Conservation (phyloP, 2,329 filamentous ascomycete genomes). For the Colletotrichum incanum region DNA sequence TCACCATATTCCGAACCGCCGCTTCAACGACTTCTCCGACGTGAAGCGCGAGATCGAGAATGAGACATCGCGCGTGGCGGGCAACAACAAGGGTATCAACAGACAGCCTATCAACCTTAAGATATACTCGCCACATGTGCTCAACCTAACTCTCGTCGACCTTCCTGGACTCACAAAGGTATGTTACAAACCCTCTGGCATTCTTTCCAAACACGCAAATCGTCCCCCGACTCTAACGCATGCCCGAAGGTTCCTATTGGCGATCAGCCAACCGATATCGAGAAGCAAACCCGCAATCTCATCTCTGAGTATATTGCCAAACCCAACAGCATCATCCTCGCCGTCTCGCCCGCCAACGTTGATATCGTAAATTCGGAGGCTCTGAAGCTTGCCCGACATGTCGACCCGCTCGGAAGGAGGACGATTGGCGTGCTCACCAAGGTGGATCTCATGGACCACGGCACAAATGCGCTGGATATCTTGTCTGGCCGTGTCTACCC, state of each 20-base stretch:
- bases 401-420: slow-evolving; percentile 92
- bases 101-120: slow-evolving; percentile 98
- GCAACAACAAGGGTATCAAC: slow-evolving; percentile 98
- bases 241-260: slow-evolving; percentile 86
- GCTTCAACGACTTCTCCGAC: slow-evolving; percentile 91
- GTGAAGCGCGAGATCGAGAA: slow-evolving; percentile 98
- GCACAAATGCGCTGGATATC: slow-evolving; percentile 97
- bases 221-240: slow-evolving; percentile 34
- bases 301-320: slow-evolving; percentile 99
- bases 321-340: slow-evolving; percentile 97
- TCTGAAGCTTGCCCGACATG: slow-evolving; percentile 95
- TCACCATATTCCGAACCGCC: slow-evolving; percentile 91
- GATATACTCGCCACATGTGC: slow-evolving; percentile 96
- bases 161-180: slow-evolving; percentile 96
- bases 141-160: slow-evolving; percentile 97
- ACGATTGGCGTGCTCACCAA: slow-evolving; percentile 98
- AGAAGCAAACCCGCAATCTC: slow-evolving; percentile 96
- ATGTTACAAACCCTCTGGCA: slow-evolving; percentile 44
- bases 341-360: slow-evolving; percentile 97
- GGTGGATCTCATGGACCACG: slow-evolving; percentile 98
- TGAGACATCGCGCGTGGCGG: slow-evolving; percentile 91
- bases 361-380: slow-evolving; percentile 99
- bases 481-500: slow-evolving; percentile 98
- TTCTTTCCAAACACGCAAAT: slow-evolving; percentile 4
- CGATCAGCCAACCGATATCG: slow-evolving; percentile 96